These are phyloP conservation scores for Pseudopyrenochaeta lycopersici DNA, from an alignment of 2,329 filamentous ascomycete species.

Conservation along the genomic window DNA sequence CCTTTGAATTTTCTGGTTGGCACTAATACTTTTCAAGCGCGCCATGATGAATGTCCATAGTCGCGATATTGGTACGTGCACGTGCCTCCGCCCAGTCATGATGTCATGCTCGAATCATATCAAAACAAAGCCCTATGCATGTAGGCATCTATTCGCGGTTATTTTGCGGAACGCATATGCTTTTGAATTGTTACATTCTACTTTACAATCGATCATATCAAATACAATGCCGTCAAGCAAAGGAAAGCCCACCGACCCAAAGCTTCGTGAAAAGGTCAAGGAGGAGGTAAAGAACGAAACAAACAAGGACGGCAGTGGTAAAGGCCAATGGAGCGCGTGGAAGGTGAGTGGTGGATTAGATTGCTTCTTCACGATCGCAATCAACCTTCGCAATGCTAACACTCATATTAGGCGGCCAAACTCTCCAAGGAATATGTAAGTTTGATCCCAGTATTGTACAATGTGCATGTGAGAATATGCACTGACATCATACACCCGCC, in stretches of 20 bases:
- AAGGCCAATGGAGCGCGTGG: constrained; percentile 59
- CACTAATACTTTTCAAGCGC: background rate
- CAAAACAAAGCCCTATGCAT: constrained; percentile 24
- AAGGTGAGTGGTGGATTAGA: constrained; percentile 43
- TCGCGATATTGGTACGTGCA: background rate
- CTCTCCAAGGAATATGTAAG: constrained; percentile 52
- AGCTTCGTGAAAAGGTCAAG: constrained; percentile 56
- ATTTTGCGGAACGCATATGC: background rate
- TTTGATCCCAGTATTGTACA: too few species aligned
- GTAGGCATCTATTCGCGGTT: constrained; percentile 14
- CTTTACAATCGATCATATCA: background rate
- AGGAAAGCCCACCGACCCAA: constrained; percentile 57
- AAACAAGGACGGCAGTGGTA: constrained; percentile 57
- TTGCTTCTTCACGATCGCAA: background rate
- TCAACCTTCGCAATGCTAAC: background rate
- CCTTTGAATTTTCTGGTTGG: constrained; percentile 1
- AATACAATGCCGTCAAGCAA: constrained; percentile 52
- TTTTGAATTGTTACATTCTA: background rate
- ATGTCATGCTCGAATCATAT: constrained; percentile 26
- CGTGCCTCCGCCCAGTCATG: constrained; percentile 21
- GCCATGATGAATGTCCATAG: background rate
- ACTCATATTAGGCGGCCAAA: constrained; percentile 45
- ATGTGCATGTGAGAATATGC: too few species aligned
- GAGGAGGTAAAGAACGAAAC: constrained; percentile 57
- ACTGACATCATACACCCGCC: too few species aligned